Evolutionary conservation across 331 rosid species (phyloP), one percentile per base, ranked within the genome.

Genomic region (Malus hybrid): DNA sequence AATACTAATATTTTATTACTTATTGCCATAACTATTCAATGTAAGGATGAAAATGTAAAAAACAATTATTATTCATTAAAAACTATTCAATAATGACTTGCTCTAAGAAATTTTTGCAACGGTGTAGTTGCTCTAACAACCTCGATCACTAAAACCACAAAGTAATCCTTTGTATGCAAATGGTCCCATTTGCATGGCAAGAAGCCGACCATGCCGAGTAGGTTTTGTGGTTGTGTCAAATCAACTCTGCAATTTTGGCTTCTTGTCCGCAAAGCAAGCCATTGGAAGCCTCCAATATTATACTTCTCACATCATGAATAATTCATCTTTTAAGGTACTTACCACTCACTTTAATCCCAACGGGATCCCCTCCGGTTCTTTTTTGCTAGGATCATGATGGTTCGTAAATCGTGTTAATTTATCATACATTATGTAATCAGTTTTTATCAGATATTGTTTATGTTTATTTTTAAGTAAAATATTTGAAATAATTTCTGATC

Each of bases 191-290:
- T 46, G 44, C 7, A 33, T n/a, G 27, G 74, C 83, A 79, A 67
- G 65, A 68, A 75, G 65, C 75, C 71, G 83, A 79, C 83, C 74
- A 68, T 28, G 64, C 31, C 22, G 6, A 11, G 44, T 10, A 11
- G 56, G 56, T 69, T 46, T 62, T 52, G 80, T 74, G 70, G 78
- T 69, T 69, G 76, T 69, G 76, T 80, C 83, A 64, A 75, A 72
- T 72, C 56, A 61, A 36, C 42, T 65, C 82, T 82, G 76, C 54
- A 82, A 78, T 66, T 77, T 88, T 85, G 91, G 93, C 90, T 80
- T 85, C 85, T 85, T 85, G 84, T 83, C 82, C 44, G 62, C 87
- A 88, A 90, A 88, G 88, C 74, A 85, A 69, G 91, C 80, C 88
- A 82, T 86, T 83, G 88, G 88, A 85, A 85, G 66, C 82, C 82